Percentiles rank a stretch among this genome's conserved stretches.
These are phyloP conservation scores for Colletotrichum ledebouriae DNA, from an alignment of 2,329 filamentous ascomycete species.

Conservation along the genomic window DNA sequence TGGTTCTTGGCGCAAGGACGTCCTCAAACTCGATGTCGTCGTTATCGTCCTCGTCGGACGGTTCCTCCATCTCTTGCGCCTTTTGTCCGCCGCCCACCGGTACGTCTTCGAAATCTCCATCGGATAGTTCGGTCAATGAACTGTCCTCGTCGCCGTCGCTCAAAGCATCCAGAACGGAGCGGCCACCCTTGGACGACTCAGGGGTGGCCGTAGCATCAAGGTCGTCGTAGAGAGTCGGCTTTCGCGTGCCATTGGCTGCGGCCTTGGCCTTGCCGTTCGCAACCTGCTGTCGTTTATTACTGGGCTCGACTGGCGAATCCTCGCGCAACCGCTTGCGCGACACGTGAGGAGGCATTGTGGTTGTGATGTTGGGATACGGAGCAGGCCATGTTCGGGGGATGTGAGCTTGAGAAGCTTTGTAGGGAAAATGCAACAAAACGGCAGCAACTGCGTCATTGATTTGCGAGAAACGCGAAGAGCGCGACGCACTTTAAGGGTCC, in stretches of 20 bases:
- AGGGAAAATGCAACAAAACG: constrained; percentile 23
- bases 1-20: constrained; percentile 57
- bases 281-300: constrained; percentile 43
- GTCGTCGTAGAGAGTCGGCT: constrained; percentile 72
- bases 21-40: constrained; percentile 76
- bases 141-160: constrained; percentile 61
- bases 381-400: constrained; percentile 14
- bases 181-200: constrained; percentile 58
- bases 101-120: constrained; percentile 67
- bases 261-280: constrained; percentile 27
- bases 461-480: constrained; percentile 47
- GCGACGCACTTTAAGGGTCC: constrained; percentile 28
- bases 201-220: constrained; percentile 65
- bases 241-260: constrained; percentile 53
- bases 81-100: constrained; percentile 59
- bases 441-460: constrained; percentile 47
- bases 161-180: constrained; percentile 58
- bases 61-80: constrained; percentile 53
- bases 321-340: constrained; percentile 74
- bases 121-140: constrained; percentile 67
- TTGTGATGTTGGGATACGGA: constrained; percentile 4
- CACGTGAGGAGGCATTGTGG: constrained; percentile 75
- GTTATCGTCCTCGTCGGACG: constrained; percentile 65
- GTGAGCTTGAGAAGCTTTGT: constrained; percentile 30
- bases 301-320: constrained; percentile 47